Percentiles rank a stretch among this genome's conserved stretches.
phyloP scores from a whole-genome alignment of 140 eudicot genomes.

The Anethum foeniculum region DNA sequence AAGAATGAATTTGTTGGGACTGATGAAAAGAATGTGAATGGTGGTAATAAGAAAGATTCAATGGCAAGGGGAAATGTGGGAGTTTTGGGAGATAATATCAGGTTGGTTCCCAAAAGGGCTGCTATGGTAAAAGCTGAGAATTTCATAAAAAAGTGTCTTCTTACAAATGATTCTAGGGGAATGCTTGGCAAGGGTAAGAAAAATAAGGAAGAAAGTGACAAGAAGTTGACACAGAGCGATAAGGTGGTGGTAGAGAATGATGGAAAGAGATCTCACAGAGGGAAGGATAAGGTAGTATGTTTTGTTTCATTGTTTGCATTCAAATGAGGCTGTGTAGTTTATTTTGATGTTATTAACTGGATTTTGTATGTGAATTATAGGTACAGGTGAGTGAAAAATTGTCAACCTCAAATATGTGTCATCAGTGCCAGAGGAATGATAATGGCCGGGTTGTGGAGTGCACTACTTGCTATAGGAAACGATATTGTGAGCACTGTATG shows the following conservation, averaged over 20 bases:
- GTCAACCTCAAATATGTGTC: conserved; percentile 5
- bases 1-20: background rate
- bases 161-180: background rate
- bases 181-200: background rate
- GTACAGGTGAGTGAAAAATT: background rate
- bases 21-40: background rate
- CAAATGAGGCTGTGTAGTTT: background rate
- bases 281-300: background rate
- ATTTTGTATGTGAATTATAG: background rate
- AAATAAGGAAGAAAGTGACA: background rate
- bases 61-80: background rate
- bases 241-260: background rate
- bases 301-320: background rate
- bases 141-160: background rate
- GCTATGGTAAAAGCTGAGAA: background rate
- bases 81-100: background rate
- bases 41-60: background rate
- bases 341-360: background rate
- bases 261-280: background rate
- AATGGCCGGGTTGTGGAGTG: conserved; percentile 12
- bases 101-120: conserved; percentile 3
- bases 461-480: background rate
- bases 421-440: conserved; percentile 9
- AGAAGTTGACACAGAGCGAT: too few relatives aligned
- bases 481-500: conserved; percentile 8